These are phyloP conservation scores for Bryoglossum gracile DNA, from an alignment of 495 filamentous ascomycete genomes.

Conservation along the genomic window DNA sequence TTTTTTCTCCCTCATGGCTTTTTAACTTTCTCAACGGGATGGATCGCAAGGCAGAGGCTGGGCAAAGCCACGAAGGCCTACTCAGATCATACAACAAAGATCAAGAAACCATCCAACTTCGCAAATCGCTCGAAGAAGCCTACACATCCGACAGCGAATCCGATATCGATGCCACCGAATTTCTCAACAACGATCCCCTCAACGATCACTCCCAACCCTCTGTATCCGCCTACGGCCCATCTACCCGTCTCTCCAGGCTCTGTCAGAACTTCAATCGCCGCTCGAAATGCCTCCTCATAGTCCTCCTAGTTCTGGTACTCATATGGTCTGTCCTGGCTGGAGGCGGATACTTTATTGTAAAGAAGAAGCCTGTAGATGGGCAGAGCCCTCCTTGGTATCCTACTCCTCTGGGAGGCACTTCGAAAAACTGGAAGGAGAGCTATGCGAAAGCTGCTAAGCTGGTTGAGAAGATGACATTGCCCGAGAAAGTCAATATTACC, in stretches of 20 bases:
- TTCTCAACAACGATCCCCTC: slow-evolving; percentile 20
- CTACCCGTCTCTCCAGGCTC: not conserved
- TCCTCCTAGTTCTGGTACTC: slow-evolving; percentile 10
- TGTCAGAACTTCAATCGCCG: slow-evolving; percentile 10
- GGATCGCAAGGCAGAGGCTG: slow-evolving; percentile 14
- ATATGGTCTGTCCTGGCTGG: slow-evolving; percentile 18
- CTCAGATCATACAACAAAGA: slow-evolving; percentile 18
- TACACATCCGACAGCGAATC: slow-evolving; percentile 21
- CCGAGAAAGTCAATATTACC: slow-evolving; percentile 92
- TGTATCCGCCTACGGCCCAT: slow-evolving; percentile 12
- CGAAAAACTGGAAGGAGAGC: slow-evolving; percentile 62
- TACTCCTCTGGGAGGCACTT: slow-evolving; percentile 71
- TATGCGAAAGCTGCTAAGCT: slow-evolving; percentile 75
- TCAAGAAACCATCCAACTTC: slow-evolving; percentile 17
- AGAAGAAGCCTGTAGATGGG: slow-evolving; percentile 35
- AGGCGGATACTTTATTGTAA: slow-evolving; percentile 19
- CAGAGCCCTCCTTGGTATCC: slow-evolving; percentile 78
- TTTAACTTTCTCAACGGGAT: too few species aligned
- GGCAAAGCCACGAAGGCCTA: slow-evolving; percentile 22
- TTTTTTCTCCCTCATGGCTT: too few species aligned
- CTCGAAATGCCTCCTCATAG: slow-evolving; percentile 18
- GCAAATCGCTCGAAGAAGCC: slow-evolving; percentile 22
- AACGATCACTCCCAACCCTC: slow-evolving; percentile 6
- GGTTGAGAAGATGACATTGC: slow-evolving; percentile 74
- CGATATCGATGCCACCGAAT: slow-evolving; percentile 25